Evolutionary conservation across 140 eudicot species (phyloP), one percentile per base, ranked within the genome.

Genomic region (Cichorium intybus): DNA sequence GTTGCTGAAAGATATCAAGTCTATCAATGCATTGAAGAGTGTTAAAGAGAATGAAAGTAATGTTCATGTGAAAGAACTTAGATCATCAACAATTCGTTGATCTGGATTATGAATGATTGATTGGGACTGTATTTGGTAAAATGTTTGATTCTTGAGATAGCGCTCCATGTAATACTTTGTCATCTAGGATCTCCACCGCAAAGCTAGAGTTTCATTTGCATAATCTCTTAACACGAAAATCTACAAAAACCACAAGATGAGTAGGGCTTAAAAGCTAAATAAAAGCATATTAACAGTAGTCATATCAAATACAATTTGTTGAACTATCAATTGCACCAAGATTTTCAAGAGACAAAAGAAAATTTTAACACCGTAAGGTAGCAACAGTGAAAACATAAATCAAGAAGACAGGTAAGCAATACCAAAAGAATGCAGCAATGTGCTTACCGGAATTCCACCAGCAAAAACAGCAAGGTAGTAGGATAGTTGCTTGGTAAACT

Each of bases 391-490:
- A 7, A 37, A 50, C 10, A 17, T 4, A 58, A 20, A 10, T 60
- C 65, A 68, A 68, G 75, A 61, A 67, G 81, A 64, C 81, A 76
- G 53, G 45, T 53, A 81, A 81, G 84, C 80, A 77, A 77, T 88
- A 92, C 99, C 93, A 91, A 79, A 63, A 87, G 75, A 82, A 72
- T 73, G 84, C 84, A 76, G 96, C 96, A 77, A 81, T 83, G 93
- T 75, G 95, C 99, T 93, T 94, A 93, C 99, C 99, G 99, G 99
- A 76, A 93, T 93, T 81, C 99, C 99, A 75, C 94, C 97, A 61
- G 99, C 99, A 78, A 93, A 93, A 65, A 84, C 82, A 71, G 94
- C 99, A 48, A 93, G 95, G 87, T 93, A 93, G 88, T 93, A 93
- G 12, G 77, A 18, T 26, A 93, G 73, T 66, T 93, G 99, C 74